Conservation (phyloP, 192 early-diverging fungal genomes). For the Umbelopsis sp. region DNA sequence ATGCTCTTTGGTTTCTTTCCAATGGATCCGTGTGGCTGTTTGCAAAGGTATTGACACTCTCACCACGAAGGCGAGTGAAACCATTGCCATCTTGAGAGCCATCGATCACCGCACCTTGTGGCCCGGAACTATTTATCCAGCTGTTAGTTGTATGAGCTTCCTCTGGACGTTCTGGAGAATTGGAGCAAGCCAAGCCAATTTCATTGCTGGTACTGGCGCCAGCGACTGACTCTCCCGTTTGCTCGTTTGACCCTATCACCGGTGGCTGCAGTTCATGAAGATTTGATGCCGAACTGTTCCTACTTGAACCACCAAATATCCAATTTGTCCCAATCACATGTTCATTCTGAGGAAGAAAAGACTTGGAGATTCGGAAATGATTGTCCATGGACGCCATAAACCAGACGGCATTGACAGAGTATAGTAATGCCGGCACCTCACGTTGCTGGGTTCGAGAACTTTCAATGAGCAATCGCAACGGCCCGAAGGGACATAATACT, state of each 20-base stretch:
- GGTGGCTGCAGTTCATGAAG: not conserved
- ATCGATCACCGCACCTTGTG: constrained; percentile 3
- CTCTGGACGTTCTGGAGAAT: not conserved
- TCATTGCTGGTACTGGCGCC: not conserved
- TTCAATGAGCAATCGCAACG: constrained; percentile 79
- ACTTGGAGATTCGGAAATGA: constrained; percentile 29
- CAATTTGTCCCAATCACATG: constrained; percentile 6
- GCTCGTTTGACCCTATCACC: too few species aligned
- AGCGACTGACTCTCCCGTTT: not conserved
- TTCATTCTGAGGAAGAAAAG: constrained; percentile 5
- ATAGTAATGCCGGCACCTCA: constrained; percentile 80
- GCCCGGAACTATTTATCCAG: not conserved
- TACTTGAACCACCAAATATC: not conserved
- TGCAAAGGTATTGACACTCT: constrained; percentile 17
- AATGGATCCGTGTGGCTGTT: not conserved
- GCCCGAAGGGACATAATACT: constrained; percentile 89
- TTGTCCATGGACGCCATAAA: constrained; percentile 69
- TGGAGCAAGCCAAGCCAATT: not conserved
- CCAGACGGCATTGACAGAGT: constrained; percentile 72
- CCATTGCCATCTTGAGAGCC: constrained; percentile 20
- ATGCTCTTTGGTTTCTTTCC: not conserved
- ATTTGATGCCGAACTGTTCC: not conserved
- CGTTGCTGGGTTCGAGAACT: constrained; percentile 68
- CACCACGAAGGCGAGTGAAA: constrained; percentile 23
- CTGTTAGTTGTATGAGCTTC: not conserved